phyloP scores from a whole-genome alignment of 305 asterid genomes.

The Vinca major region DNA sequence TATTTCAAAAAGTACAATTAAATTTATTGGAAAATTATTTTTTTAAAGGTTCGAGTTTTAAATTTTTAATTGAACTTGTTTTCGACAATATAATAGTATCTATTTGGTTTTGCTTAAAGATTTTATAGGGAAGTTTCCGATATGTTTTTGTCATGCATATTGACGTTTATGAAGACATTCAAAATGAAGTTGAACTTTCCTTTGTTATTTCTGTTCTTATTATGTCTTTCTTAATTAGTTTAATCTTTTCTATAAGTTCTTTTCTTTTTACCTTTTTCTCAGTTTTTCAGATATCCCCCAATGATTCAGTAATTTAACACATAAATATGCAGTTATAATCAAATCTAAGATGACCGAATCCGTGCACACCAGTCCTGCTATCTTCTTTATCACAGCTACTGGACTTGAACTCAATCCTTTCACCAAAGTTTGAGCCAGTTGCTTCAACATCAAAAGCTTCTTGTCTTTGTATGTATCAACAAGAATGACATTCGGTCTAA shows the following conservation, averaged over 20 bases:
- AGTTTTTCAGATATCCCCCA: neutral
- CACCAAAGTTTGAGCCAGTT: constrained; percentile 62
- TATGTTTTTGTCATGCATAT: neutral
- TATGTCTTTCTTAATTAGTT: no score
- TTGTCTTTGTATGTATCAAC: constrained; percentile 79
- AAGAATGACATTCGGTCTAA: constrained; percentile 67
- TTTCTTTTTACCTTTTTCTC: neutral
- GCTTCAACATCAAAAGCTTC: constrained; percentile 80
- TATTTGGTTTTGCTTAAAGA: neutral
- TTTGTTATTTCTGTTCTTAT: no score
- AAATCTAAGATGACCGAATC: neutral
- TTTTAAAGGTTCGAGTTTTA: neutral
- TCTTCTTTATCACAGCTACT: constrained; percentile 79
- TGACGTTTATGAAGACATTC: neutral
- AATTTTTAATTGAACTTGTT: neutral
- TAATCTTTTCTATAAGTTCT: neutral
- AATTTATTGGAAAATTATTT: neutral
- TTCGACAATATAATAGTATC: neutral
- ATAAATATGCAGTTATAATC: neutral
- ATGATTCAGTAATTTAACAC: neutral
- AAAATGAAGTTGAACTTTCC: neutral
- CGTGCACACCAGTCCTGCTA: constrained; percentile 78
- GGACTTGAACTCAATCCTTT: constrained; percentile 73
- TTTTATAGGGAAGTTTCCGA: neutral
- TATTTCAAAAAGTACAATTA: neutral